phyloP scores from a whole-genome alignment of 768 basidiomycete genomes.

The Boletus pseudo-olivaceus region DNA sequence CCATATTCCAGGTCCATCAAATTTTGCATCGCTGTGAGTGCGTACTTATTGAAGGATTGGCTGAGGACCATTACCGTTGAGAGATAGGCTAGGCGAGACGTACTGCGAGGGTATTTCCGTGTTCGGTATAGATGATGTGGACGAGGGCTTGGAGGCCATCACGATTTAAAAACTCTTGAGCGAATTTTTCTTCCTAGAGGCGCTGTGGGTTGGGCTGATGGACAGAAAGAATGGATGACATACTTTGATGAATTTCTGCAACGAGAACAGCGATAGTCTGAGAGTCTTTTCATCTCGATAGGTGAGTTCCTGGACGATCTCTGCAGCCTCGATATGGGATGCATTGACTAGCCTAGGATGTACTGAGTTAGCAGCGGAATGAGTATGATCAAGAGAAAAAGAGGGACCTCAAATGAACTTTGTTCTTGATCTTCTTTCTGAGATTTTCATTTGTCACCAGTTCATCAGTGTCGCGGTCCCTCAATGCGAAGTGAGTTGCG shows the following conservation, averaged over 20 bases:
- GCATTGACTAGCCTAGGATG: constrained; percentile 68
- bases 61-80: constrained; percentile 3
- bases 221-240: constrained; percentile 15
- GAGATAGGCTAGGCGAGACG: constrained; percentile 19
- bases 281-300: constrained; percentile 57
- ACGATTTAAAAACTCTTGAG: constrained; percentile 69
- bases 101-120: constrained; percentile 86
- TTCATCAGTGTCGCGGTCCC: constrained; percentile 75
- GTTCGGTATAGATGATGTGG: constrained; percentile 57
- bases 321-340: constrained; percentile 73
- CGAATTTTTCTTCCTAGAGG: constrained; percentile 77
- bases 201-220: background rate
- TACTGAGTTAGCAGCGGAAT: background rate
- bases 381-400: background rate
- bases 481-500: constrained; percentile 67
- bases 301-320: constrained; percentile 67
- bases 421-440: constrained; percentile 74
- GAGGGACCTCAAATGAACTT: constrained; percentile 72
- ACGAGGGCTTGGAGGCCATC: constrained; percentile 72
- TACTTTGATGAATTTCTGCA: constrained; percentile 79
- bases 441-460: constrained; percentile 87
- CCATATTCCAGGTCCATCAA: constrained; percentile 85
- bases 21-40: constrained; percentile 81
- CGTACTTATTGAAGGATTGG: constrained; percentile 51
- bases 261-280: constrained; percentile 67